These are phyloP conservation scores for Prunus mongolica DNA, from an alignment of 306 rosid genomes.

Conservation along the genomic window DNA sequence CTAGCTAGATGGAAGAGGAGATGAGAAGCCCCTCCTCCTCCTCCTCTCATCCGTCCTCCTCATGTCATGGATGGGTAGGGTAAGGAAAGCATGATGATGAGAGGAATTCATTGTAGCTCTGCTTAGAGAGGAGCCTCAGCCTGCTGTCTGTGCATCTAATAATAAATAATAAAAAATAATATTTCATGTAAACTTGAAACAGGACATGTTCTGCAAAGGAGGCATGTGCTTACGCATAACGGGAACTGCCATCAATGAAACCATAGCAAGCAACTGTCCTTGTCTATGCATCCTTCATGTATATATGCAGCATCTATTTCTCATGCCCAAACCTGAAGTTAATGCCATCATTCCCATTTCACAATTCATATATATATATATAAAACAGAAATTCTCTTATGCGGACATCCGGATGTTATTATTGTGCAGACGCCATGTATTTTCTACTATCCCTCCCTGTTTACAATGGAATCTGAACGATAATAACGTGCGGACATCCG, in stretches of 20 bases:
- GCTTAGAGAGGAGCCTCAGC: neutral
- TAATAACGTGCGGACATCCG: too few species aligned
- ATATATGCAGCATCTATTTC: conserved; percentile 37
- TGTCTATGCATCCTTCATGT: conserved; percentile 41
- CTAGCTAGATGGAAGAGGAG: too few species aligned
- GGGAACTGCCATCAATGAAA: conserved; percentile 57
- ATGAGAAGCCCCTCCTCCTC: neutral
- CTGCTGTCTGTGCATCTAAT: neutral
- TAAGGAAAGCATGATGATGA: conserved; percentile 32
- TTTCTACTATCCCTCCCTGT: too few species aligned
- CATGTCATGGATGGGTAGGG: conserved; percentile 41
- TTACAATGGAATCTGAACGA: too few species aligned
- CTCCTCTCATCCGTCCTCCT: conserved; percentile 17
- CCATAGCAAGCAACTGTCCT: conserved; percentile 65
- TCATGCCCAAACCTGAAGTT: conserved; percentile 66
- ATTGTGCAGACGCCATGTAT: too few species aligned
- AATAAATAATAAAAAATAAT: neutral
- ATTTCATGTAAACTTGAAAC: conserved; percentile 48
- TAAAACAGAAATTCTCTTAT: too few species aligned
- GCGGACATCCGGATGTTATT: too few species aligned
- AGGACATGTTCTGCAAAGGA: conserved; percentile 66
- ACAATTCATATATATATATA: too few species aligned
- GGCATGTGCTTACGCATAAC: conserved; percentile 66
- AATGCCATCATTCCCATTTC: conserved; percentile 18
- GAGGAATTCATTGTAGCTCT: neutral